Evolutionary conservation across 768 basidiomycete species (phyloP).

Genomic region (Leccinum incarnatum): DNA sequence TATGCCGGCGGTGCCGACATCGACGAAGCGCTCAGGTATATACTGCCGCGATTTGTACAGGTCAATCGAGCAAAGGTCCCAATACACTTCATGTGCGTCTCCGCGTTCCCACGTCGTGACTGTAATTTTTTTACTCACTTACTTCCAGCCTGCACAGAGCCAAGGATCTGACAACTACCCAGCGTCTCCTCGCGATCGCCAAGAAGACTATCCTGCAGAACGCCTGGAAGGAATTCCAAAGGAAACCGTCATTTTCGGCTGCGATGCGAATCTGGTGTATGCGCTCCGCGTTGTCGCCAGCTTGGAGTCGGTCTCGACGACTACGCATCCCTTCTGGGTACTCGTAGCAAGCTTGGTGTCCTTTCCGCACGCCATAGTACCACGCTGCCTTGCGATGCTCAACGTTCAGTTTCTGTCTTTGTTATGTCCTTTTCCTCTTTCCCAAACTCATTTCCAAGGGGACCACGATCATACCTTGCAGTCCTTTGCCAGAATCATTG

Average conservation of each 20-base stretch:
- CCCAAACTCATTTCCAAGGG: background rate
- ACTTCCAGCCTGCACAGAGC: background rate
- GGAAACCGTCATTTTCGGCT: background rate
- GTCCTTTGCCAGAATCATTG: background rate
- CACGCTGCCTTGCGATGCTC: background rate
- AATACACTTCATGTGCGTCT: background rate
- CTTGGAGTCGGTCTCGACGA: background rate
- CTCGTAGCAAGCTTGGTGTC: background rate
- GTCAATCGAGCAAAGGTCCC: background rate
- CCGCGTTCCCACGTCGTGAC: background rate
- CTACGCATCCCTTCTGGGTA: background rate
- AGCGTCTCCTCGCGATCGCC: background rate
- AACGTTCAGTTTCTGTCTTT: background rate
- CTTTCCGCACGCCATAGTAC: background rate
- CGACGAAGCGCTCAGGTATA: background rate
- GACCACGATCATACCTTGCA: background rate
- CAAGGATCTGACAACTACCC: background rate
- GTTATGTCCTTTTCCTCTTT: background rate
- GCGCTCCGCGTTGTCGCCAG: background rate
- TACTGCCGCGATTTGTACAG: background rate
- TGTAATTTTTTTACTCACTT: background rate
- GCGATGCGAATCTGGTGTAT: background rate
- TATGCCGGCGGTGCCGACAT: constrained; percentile 1
- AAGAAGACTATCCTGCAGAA: background rate
- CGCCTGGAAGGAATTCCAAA: background rate